Percentiles rank a stretch among this genome's conserved stretches.
Conservation (phyloP, 306 rosid species). For the Luffa acutangula region DNA sequence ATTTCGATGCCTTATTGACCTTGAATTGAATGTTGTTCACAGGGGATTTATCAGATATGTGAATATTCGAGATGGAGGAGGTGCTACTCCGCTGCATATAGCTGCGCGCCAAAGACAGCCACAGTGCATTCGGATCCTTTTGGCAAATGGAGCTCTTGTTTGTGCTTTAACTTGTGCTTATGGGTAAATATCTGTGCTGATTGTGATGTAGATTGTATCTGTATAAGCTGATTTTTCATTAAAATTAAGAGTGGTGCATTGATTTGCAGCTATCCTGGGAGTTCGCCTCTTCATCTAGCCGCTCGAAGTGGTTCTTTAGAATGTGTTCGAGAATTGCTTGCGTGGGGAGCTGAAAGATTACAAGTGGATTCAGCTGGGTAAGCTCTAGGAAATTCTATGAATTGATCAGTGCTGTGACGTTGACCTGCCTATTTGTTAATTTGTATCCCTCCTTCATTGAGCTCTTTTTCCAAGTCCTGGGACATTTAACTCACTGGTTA, state of each 20-base stretch:
- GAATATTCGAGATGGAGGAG: constrained; percentile 78
- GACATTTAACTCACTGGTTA: neutral
- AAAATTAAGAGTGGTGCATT: constrained; percentile 26
- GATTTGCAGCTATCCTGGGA: constrained; percentile 61
- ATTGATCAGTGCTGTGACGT: neutral
- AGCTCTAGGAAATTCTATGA: constrained; percentile 9
- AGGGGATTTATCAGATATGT: constrained; percentile 92
- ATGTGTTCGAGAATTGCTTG: constrained; percentile 68
- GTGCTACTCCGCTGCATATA: constrained; percentile 80
- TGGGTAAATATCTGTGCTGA: constrained; percentile 32
- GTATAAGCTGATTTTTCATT: constrained; percentile 9
- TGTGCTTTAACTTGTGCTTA: constrained; percentile 70
- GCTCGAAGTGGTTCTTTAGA: constrained; percentile 80
- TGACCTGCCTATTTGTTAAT: neutral
- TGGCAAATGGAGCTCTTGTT: constrained; percentile 80
- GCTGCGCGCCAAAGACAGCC: constrained; percentile 60
- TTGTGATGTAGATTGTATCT: neutral
- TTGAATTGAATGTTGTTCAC: constrained; percentile 15
- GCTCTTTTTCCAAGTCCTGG: neutral
- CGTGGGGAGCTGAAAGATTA: constrained; percentile 91
- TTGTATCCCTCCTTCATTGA: neutral
- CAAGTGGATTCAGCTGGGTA: constrained; percentile 75
- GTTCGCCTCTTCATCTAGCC: constrained; percentile 84
- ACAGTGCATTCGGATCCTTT: constrained; percentile 53
- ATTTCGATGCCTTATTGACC: neutral